Conservation (phyloP, 371 early-diverging fungal genomes). For the Rhizopus sp. region DNA sequence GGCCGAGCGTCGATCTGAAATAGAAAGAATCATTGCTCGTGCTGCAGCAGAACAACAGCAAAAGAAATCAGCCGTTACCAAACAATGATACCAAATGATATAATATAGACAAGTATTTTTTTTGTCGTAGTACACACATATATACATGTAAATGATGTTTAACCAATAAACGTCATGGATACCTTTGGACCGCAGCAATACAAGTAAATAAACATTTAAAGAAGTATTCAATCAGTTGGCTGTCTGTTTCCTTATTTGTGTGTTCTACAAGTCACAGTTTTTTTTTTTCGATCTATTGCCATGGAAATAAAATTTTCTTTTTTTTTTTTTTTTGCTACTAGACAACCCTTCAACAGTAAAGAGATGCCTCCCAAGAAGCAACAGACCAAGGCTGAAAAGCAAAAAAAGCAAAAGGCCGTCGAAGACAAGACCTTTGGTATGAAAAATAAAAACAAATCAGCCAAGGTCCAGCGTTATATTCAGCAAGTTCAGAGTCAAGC, state of each 20-base stretch:
- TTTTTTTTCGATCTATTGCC: no score
- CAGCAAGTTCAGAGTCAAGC: slow-evolving; percentile 90
- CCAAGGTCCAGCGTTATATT: slow-evolving; percentile 87
- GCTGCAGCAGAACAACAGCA: slow-evolving; percentile 26
- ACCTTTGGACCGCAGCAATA: no score
- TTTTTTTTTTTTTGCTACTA: neutral
- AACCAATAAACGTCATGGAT: no score
- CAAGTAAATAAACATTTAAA: no score
- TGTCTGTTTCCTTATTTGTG: no score
- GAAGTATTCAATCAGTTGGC: no score
- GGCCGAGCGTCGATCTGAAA: slow-evolving; percentile 30
- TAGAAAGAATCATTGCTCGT: slow-evolving; percentile 35
- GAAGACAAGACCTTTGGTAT: slow-evolving; percentile 99
- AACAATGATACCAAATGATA: neutral
- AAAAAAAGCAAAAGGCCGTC: slow-evolving; percentile 80
- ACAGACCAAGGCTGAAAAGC: slow-evolving; percentile 62
- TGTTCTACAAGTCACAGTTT: no score
- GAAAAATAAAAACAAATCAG: slow-evolving; percentile 95
- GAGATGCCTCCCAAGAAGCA: slow-evolving; percentile 76
- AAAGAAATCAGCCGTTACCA: neutral
- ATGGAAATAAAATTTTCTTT: neutral
- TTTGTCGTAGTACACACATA: no score
- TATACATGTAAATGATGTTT: no score
- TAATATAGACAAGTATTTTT: no score
- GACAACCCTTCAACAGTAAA: neutral